Evolutionary conservation across 2,329 filamentous ascomycete genomes (phyloP).

Genomic region (Colletotrichum endophyticum): DNA sequence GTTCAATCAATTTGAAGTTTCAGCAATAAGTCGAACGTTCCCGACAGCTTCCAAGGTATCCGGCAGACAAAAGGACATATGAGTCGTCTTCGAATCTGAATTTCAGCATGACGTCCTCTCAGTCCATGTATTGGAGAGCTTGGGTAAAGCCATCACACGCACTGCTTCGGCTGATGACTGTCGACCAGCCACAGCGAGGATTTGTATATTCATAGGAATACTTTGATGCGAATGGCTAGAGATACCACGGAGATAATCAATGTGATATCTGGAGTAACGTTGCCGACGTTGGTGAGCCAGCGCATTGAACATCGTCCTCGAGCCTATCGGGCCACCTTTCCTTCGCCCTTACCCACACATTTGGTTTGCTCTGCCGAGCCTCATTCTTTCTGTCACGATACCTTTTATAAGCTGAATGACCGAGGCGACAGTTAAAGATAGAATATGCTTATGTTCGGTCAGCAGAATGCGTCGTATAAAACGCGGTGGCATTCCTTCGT

Average conservation of each 20-base stretch:
- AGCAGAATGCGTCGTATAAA: not conserved
- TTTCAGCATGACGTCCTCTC: not conserved
- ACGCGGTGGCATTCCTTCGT: not conserved
- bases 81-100: not conserved
- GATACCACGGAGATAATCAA: not conserved
- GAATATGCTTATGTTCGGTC: not conserved
- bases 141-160: not conserved
- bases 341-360: not conserved
- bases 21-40: not conserved
- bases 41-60: not conserved
- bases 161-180: not conserved
- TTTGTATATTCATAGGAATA: not conserved
- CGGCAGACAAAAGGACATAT: not conserved
- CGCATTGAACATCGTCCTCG: not conserved
- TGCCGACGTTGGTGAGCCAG: not conserved
- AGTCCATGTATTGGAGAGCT: not conserved
- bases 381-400: not conserved
- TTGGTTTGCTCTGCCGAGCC: not conserved
- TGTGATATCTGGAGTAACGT: not conserved
- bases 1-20: not conserved
- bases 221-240: not conserved
- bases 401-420: not conserved
- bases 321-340: not conserved
- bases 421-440: not conserved
- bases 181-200: not conserved